Base-by-base conservation (phyloP, 345 rosid species). In the Mercurialis annua region DNA sequence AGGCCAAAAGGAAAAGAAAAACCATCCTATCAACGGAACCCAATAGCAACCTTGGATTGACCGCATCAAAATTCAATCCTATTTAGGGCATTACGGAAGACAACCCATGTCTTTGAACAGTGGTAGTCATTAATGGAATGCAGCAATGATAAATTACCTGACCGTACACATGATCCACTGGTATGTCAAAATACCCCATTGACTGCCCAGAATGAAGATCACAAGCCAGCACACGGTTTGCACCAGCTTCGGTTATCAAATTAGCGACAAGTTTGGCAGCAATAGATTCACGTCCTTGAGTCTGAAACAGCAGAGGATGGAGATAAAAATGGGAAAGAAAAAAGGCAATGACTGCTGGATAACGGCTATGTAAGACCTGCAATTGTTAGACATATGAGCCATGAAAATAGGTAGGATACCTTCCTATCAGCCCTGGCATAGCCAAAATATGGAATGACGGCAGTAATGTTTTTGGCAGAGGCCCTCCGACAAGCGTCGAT, bases 121-220 rank as follows among this genome's bases (percentile, higher is more conserved):
- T 38, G 24, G 29, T 26, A 36, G 30, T 18, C 34, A 60, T 27
- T 30, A 52, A 47, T 42, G 3, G 46, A 27, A 23, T 16, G 69
- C 47, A 17, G 3, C 51, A 27, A 23, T 16, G 69, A 47, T n/a
- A 38, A 47, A 58, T 50, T 83, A 90, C 96, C 94, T 86, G 97
- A 75, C 97, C 97, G 77, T 93, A 90, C 8, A 90, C 92, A 76
- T 93, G 97, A 80, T 93, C 98, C 42, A 90, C 94, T 8, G 98
- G 96, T 68, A 93, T 93, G 77, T 93, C 98, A 78, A 93, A 93
- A 78, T 93, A 93, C 10, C 97, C 98, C 90, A 93, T 93, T 66
- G 98, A 93, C 86, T 90, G 97, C 59, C 98, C 97, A 10, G 98
- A 93, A 72, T 93, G 98, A 76, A 93, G 98, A 83, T 93, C 98